Conservation (phyloP, 73 alveolate species). For the Paramecium octaurelia region DNA sequence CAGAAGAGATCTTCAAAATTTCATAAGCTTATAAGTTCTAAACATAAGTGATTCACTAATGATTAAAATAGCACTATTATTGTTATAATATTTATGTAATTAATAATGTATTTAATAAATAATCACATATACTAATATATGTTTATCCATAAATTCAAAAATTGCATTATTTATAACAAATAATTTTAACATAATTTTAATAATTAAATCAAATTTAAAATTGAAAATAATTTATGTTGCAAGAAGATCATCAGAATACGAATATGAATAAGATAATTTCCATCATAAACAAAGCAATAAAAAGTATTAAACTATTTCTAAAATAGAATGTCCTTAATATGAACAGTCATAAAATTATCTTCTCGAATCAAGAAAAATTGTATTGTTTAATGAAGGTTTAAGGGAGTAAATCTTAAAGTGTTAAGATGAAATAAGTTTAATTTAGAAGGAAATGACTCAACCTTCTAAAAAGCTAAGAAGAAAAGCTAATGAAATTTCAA, state of each 20-base stretch:
- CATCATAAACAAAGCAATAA: neutral
- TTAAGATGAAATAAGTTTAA: neutral
- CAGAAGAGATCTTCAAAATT: conserved; percentile 13
- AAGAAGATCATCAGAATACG: neutral
- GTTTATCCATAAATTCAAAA: neutral
- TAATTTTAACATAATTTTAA: conserved; percentile 6
- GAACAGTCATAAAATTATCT: neutral
- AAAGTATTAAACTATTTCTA: neutral
- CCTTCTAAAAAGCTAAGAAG: conserved; percentile 9
- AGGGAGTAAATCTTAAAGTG: neutral
- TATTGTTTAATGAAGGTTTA: neutral
- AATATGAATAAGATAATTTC: neutral
- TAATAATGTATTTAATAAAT: neutral
- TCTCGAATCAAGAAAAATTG: neutral
- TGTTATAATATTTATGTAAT: neutral
- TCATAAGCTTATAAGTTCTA: neutral
- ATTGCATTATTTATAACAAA: neutral
- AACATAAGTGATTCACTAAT: neutral
- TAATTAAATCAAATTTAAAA: conserved; percentile 6
- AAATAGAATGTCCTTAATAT: neutral
- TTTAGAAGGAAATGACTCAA: neutral
- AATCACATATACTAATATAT: neutral
- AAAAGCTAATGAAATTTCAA: conserved; percentile 32
- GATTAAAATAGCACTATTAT: neutral
- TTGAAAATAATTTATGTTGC: neutral